Base-by-base conservation (phyloP, 1,284 basidiomycete species). In the Papiliotrema laurentii region DNA sequence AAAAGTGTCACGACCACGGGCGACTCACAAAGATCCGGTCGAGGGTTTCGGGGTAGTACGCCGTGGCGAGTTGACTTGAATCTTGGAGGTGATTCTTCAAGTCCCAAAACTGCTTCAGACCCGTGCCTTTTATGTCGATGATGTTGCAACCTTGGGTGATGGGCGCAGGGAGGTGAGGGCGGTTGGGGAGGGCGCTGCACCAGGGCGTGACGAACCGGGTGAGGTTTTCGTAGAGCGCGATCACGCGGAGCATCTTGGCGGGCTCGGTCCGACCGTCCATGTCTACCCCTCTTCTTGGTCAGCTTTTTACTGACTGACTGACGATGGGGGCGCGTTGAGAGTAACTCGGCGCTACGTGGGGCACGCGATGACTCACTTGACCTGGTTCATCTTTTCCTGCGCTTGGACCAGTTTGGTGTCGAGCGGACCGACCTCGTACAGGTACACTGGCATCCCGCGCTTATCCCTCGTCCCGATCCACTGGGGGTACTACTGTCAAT, bases 11-110 rank as follows among this genome's bases (percentile, higher is more conserved):
- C 35, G 10, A 11, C 7, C 21, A 21, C 4, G 34, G 11, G 42
- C 14, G 14, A 46, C 49, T 47, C 21, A 59, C 57, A 31, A 55
- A 59, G 35, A 59, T 59, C 26, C 38, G 43, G 39, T 59, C 54
- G 5, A 59, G 40, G 18, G 57, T 59, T 27, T 59, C 57, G 3
- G 57, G 57, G 39, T 59, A 59, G 37, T 56, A 39, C 9, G 49
- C 52, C 25, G 54, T 53, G 5, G 57, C 51, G 3, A 56, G 42
- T 16, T 46, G 26, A 45, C 54, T 56, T 1, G 49, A 46, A 34
- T 59, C 54, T 33, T 59, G 57, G 21, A 59, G 26, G 35, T 59
- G 57, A 14, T 36, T 33, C 48, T 54, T 56, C 16, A 59, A 30
- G 28, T 48, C 47, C 54, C 54, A 59, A 30, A 56, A 54, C 36